Base-by-base conservation (phyloP, 1,139 yeast genomes). In the Sugiyamaella sp. region DNA sequence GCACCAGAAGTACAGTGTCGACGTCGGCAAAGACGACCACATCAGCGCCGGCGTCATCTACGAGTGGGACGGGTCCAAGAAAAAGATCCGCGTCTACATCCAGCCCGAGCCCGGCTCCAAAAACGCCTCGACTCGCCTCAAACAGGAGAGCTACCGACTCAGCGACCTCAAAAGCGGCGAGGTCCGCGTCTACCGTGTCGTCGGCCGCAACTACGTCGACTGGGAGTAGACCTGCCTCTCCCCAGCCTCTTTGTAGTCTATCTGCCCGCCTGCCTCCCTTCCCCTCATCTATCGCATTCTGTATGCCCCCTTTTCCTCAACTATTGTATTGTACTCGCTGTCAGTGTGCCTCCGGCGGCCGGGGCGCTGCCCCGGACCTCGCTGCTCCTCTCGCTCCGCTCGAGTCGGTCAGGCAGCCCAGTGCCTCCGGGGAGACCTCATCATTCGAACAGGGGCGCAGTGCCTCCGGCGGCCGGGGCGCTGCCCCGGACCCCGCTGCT, bases 141-240 rank as follows among this genome's bases (percentile, higher is more conserved):
- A 74, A 58, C 81, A 79, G 58, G 85, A 82, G 48, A 77, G 85
- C 49, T 87, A 85, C 69, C 83, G 83, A 64, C 68, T 90, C 21
- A 73, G 80, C 9, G 95, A 89, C 53, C 77, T 93, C 79, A 85
- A 81, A 68, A 76, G 81, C 56, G 99, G 99, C 3, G 85, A 84
- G 63, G 74, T 93, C 17, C 80, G 89, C 60, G 88, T 89, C 1
- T 91, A 84, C 70, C 80, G 98, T 66, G 80, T 79, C 14, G 79
- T 86, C 32, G 86, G 85, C 3, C 78, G 86, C 55, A 80, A 77
- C 40, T 81, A 76, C 63, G 77, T 86, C 43, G 83, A 82, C 4
- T 86, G 93, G 93, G 73, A 66, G 35, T 57, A 53, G 49, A 8
- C 24, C 43, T 24, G 19, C n/a, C 20, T 9, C 42, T 27, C 25